Evolutionary conservation across 148 eudicot genomes (phyloP).

Genomic region (Rhododendron williamsianum): DNA sequence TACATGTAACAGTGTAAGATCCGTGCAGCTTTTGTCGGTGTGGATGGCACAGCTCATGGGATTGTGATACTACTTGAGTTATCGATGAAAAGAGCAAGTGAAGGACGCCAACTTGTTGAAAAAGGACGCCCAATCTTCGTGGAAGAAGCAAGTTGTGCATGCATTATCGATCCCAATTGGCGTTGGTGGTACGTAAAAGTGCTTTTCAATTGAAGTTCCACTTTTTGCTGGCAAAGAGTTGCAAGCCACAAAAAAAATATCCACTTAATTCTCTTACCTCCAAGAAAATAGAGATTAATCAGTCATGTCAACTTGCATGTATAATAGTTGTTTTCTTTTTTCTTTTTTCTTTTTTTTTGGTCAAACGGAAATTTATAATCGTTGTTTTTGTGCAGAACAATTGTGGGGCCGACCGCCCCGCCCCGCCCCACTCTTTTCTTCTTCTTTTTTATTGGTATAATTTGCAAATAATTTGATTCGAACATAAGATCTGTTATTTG

Average conservation of each 20-base stretch:
- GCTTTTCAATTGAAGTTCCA: neutral
- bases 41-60: too few species aligned
- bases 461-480: too few species aligned
- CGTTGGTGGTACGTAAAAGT: neutral
- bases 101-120: neutral
- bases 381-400: neutral
- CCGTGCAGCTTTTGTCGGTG: too few species aligned
- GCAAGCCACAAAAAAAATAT: neutral
- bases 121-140: neutral
- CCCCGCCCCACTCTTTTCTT: too few species aligned
- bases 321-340: too few species aligned
- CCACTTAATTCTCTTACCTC: neutral
- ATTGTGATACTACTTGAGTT: neutral
- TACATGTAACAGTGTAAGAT: too few species aligned
- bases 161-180: neutral
- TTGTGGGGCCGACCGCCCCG: too few species aligned
- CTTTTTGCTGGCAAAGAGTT: neutral
- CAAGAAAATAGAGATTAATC: neutral
- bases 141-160: constrained; percentile 7
- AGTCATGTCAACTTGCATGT: neutral
- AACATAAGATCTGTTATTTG: too few species aligned
- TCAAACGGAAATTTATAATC: too few species aligned
- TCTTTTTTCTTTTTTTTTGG: too few species aligned
- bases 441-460: too few species aligned
- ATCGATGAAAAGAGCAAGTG: neutral